phyloP scores from a whole-genome alignment of 306 rosid genomes.

The Lablab purpureus region DNA sequence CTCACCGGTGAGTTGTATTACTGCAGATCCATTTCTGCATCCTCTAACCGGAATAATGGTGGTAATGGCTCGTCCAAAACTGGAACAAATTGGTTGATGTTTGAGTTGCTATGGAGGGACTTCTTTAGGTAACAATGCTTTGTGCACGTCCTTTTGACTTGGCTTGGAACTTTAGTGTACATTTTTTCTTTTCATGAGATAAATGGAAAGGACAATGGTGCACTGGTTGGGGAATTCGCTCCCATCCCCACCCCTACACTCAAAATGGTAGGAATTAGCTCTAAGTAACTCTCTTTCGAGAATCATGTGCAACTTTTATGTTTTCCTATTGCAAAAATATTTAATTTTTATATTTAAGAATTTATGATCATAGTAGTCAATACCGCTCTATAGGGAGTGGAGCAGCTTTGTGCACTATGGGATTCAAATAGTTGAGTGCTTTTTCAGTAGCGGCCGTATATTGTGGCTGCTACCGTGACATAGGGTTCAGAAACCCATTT shows the following conservation, averaged over 20 bases:
- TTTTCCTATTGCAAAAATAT: background rate
- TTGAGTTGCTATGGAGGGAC: constrained; percentile 96
- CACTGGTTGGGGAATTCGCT: background rate
- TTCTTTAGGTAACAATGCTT: constrained; percentile 82
- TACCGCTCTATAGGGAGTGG: no score
- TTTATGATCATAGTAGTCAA: background rate
- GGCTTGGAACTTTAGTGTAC: constrained; percentile 13
- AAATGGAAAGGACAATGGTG: constrained; percentile 9
- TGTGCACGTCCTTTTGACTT: constrained; percentile 19
- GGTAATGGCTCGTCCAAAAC: constrained; percentile 58
- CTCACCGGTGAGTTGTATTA: constrained; percentile 39
- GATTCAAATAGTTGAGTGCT: no score
- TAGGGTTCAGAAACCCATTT: background rate
- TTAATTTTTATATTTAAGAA: background rate
- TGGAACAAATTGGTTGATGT: constrained; percentile 92
- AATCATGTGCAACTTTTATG: background rate
- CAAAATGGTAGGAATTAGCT: background rate
- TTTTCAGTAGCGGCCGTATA: no score
- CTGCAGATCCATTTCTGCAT: constrained; percentile 63
- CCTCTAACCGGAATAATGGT: constrained; percentile 62
- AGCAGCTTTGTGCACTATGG: no score
- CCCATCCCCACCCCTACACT: background rate
- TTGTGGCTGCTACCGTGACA: background rate
- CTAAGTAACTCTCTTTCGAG: background rate
- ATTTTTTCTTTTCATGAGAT: background rate